phyloP scores from a whole-genome alignment of 75 land plant species.

The Isoetes taiwanensis region DNA sequence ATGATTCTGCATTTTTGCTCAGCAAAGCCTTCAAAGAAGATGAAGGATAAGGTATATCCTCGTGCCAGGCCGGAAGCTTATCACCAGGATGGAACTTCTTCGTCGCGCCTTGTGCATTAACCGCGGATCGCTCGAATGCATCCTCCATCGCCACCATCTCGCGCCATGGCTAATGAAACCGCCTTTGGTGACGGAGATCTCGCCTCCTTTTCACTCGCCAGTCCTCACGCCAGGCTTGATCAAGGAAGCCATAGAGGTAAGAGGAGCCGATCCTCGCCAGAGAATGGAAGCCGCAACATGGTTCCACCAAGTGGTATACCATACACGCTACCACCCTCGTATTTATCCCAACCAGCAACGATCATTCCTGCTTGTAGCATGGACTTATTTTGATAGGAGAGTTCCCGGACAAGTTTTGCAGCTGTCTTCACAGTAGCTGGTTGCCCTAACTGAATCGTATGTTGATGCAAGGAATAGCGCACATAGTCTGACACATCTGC shows the following conservation, averaged over 20 bases:
- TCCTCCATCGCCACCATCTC: constrained; percentile 96
- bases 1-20: no score
- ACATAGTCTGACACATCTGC: constrained; percentile 90
- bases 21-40: no score
- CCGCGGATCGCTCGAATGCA: constrained; percentile 97
- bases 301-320: constrained; percentile 89
- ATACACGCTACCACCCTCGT: constrained; percentile 86
- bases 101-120: constrained; percentile 65
- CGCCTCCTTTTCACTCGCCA: constrained; percentile 94
- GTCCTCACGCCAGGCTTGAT: constrained; percentile 88
- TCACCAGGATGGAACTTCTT: constrained; percentile 74
- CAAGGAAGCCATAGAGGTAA: constrained; percentile 91
- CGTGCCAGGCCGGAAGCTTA: constrained; percentile 72
- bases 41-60: no score
- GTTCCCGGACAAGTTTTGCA: constrained; percentile 51
- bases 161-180: constrained; percentile 96
- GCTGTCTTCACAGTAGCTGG: constrained; percentile 94
- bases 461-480: constrained; percentile 85
- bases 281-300: constrained; percentile 65
- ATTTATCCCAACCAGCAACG: constrained; percentile 97
- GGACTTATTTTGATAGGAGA: constrained; percentile 82
- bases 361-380: constrained; percentile 74
- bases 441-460: constrained; percentile 86
- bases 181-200: constrained; percentile 80
- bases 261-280: constrained; percentile 73